phyloP scores from a whole-genome alignment of 345 rosid genomes.

The Populus davidiana region DNA sequence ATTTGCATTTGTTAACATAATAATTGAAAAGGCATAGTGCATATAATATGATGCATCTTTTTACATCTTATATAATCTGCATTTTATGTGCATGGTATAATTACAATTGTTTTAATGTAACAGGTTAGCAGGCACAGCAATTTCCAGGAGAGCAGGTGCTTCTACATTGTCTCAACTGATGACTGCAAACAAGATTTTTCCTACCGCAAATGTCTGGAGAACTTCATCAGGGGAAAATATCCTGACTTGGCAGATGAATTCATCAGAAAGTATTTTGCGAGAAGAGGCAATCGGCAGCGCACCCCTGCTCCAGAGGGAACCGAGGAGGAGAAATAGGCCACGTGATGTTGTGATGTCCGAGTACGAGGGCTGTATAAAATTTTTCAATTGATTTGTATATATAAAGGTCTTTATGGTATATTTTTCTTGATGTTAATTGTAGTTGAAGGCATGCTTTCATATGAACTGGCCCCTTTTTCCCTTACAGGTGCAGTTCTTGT shows the following conservation, averaged over 20 bases:
- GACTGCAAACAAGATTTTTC: constrained; percentile 76
- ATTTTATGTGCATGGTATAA: background rate
- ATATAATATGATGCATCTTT: background rate
- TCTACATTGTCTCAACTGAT: constrained; percentile 65
- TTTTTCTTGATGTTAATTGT: background rate
- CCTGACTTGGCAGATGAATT: constrained; percentile 64
- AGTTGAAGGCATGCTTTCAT: background rate
- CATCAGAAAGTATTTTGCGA: constrained; percentile 54
- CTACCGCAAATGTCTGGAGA: constrained; percentile 66
- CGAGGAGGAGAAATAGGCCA: background rate
- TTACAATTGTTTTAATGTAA: constrained; percentile 2
- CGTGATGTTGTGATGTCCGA: too few relatives aligned
- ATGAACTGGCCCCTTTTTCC: constrained; percentile 10
- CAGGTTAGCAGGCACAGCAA: constrained; percentile 68
- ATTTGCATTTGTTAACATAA: background rate
- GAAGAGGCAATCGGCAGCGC: constrained; percentile 38
- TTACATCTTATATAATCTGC: background rate
- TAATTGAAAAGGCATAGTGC: background rate
- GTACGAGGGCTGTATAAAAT: background rate
- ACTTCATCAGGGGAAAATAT: constrained; percentile 53
- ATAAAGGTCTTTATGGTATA: constrained; percentile 13
- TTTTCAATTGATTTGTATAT: constrained; percentile 35
- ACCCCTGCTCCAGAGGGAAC: constrained; percentile 31
- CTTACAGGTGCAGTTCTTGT: constrained; percentile 5
- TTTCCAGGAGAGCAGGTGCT: constrained; percentile 64